Base-by-base conservation (phyloP, 73 alveolate species). In the Blepharisma stoltei region DNA sequence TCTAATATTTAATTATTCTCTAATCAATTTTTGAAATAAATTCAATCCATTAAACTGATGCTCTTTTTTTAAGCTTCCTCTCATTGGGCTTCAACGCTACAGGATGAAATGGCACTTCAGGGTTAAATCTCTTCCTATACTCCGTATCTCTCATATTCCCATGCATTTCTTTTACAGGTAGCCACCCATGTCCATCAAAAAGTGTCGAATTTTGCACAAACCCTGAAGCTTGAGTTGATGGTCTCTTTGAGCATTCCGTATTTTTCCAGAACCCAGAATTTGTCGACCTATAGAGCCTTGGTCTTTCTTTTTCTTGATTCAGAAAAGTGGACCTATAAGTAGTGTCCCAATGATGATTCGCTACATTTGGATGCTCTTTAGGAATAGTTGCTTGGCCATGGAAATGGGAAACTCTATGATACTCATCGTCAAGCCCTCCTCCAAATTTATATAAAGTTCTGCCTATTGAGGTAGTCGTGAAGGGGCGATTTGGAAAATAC, bases 111-210 rank as follows among this genome's bases (percentile, higher is more conserved):
- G 55, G 67, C 32, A 44, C 65, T 37, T 48, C 86, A 14, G 41
- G 65, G 54, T 84, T 84, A 45, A 32, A 84, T n/a, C 71, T 7
- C 48, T 54, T 73, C 27, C 92, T 67, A 46, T 84, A 84, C 48
- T 54, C 86, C 37, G 92, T 84, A 9, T 25, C 23, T 8, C 38
- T 25, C 73, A 60, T 60, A 60, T 60, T 38, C 45, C 73, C 73
- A 60, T 60, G 73, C n/a, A 60, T 8, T 2, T 14, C 45, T 18
- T 60, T 60, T 18, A 60, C 23, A 20, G 73, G 73, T 2, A 60
- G 73, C 73, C 73, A 60, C 3, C 73, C 73, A 9, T 25, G 14
- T 20, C 73, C 73, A 60, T 60, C 73, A 60, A n/a, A 60, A 20
- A 25, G 46, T 8, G 23, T n/a, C 47, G 46, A 44, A 43, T 69